Base-by-base conservation (phyloP, 2,329 filamentous ascomycete species). In the Neofusicoccum cordaticola region DNA sequence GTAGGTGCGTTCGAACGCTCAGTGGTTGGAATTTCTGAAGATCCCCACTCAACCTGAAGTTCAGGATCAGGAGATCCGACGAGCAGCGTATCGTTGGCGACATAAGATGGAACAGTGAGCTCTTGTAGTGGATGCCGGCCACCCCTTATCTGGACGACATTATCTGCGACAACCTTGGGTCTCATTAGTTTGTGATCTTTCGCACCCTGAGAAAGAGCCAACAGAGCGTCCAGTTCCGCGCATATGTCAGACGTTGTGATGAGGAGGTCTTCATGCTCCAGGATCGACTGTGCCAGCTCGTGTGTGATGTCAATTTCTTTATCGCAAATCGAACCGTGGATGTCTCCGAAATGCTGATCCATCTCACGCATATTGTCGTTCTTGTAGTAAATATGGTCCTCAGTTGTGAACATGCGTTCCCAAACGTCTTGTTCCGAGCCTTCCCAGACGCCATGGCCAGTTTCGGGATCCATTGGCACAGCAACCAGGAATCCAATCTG, bases 261-360 rank as follows among this genome's bases (percentile, higher is more conserved):
- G 9, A 99, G 83, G 5, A 86, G 74, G 1, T 84, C 80, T 72
- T 94, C 88, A 67, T 90, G 86, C 67, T 87, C 80, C 0, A 97
- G 80, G 15, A 97, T 81, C 42, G 82, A 83, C 52, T 90, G 86
- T 1, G 91, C 87, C 35, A 99, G 85, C 3, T 85, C 81, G 71
- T 97, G 90, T 0, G 95, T 84, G 48, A 98, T 91, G 69, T 97
- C 91, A 50, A 97, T 93, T 74, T 99, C 94, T 63, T 87, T 87
- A 71, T 97, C 93, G 70, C 91, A 90, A 64, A 99, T 97, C 65
- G 87, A 83, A 42, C 90, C 88, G 71, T 94, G 94, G 35, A 96
- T 84, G 74, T 98, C 94, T 11, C 95, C 95, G 68, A 92, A 88
- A 64, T 90, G 85, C 9, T 85, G 82, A 71, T 98, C 94, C 77